Evolutionary conservation across 2,329 filamentous ascomycete species (phyloP).

Genomic region (Zalaria obscura): DNA sequence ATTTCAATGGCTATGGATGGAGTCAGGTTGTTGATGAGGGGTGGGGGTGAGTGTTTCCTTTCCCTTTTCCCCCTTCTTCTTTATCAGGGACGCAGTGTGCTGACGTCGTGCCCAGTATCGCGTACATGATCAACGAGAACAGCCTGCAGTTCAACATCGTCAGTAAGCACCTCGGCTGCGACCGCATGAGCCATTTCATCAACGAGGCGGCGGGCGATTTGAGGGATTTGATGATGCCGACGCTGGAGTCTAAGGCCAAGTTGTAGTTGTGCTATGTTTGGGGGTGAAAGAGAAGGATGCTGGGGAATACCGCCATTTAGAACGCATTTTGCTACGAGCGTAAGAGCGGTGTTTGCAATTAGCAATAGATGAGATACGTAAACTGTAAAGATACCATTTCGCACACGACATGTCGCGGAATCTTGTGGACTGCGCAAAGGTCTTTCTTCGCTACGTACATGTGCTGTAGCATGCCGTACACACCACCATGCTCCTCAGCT

Average conservation of each 20-base stretch:
- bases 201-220: constrained; percentile 88
- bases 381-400: no score
- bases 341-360: no score
- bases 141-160: constrained; percentile 98
- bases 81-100: no score
- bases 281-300: no score
- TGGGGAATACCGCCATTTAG: no score
- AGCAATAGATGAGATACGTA: no score
- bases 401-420: no score
- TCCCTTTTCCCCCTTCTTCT: not conserved
- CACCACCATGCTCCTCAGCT: no score
- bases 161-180: constrained; percentile 78
- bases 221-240: constrained; percentile 70
- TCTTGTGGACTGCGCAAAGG: no score
- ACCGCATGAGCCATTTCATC: constrained; percentile 90
- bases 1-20: constrained; percentile 99
- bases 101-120: constrained; percentile 40
- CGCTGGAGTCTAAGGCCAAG: constrained; percentile 74
- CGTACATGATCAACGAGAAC: constrained; percentile 99
- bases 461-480: no score
- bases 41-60: constrained; percentile 45
- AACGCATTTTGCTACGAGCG: no score
- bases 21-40: constrained; percentile 92
- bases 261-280: constrained; percentile 38
- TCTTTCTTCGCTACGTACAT: no score